Evolutionary conservation across 176 grass and related monocot genomes (phyloP).

Genomic region (Typha latifolia): DNA sequence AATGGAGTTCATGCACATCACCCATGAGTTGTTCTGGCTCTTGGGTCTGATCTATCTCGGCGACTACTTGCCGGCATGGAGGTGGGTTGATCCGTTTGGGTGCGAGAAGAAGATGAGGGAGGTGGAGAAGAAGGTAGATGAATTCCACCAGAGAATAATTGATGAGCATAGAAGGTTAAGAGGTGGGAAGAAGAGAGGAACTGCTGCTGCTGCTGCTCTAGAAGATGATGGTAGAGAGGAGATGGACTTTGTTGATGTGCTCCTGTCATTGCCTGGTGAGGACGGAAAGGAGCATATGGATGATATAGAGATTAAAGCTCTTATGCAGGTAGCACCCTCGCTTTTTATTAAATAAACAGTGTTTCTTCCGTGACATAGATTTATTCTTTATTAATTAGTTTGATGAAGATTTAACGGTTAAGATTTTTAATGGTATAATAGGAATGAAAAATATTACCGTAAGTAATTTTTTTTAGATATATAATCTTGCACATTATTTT

Average conservation of each 20-base stretch:
- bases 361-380: no score
- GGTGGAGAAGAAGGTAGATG: constrained; percentile 77
- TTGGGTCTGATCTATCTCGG: constrained; percentile 84
- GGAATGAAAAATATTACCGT: no score
- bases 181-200: constrained; percentile 34
- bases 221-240: constrained; percentile 36
- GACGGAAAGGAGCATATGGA: constrained; percentile 69
- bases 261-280: constrained; percentile 68
- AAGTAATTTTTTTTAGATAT: no score
- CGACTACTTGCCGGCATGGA: constrained; percentile 82
- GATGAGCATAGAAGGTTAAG: constrained; percentile 57
- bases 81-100: constrained; percentile 65
- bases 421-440: no score
- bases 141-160: constrained; percentile 92
- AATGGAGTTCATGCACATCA: constrained; percentile 86
- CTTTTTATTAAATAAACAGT: no score
- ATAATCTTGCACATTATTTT: no score
- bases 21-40: constrained; percentile 70
- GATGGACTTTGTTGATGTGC: constrained; percentile 79
- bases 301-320: constrained; percentile 84
- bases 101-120: constrained; percentile 81
- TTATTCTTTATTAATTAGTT: no score
- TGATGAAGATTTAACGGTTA: no score
- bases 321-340: constrained; percentile 62
- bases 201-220: neutral